Evolutionary conservation across 148 eudicot species (phyloP), one percentile per base, ranked within the genome.

Genomic region (Salicornia ramosissima): DNA sequence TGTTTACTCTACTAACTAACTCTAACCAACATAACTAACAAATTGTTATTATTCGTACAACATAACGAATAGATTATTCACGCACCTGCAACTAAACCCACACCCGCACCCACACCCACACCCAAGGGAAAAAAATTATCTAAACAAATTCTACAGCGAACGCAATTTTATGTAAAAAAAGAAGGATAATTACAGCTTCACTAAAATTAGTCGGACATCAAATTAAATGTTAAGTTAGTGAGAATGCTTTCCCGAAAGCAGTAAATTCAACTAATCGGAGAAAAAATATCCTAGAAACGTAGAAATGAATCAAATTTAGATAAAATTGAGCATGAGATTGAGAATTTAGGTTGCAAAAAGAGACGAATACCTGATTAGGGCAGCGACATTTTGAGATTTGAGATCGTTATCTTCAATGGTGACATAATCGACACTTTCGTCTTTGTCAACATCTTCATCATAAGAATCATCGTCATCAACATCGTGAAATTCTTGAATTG

Each of bases 361-460:
- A 9, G 40, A 22, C 33, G 43, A 18, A 26, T 76, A 88, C 89
- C 87, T 84, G 51, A 88, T 73, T 65, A 88, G 86, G 65, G 87
- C 87, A 42, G 74, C 82, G 29, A 88, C 86, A 22, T 85, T 88
- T 57, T 75, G 79, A 1, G 89, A 83, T 59, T 86, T 88, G 5
- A 70, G 55, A 40, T 72, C 69, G 52, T 77, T 72, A 9, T 63
- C 80, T 2, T 53, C 70, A 64, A 62, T 64, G 8, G 54, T 19
- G 30, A 30, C 63, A 36, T 14, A 24, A 53, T 64, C 57, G 12
- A 34, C 67, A 49, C 45, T 0, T 22, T 55, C 63, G 16, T 54
- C 67, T 50, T 53, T 57, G 8, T 43, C 72, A 4, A 13, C 11
- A 36, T 36, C 40, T 36, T 36, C 40, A 36, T 36, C 40, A 7